Conservation (phyloP, 257 asterid genomes). For the Rubia yunnanensis region DNA sequence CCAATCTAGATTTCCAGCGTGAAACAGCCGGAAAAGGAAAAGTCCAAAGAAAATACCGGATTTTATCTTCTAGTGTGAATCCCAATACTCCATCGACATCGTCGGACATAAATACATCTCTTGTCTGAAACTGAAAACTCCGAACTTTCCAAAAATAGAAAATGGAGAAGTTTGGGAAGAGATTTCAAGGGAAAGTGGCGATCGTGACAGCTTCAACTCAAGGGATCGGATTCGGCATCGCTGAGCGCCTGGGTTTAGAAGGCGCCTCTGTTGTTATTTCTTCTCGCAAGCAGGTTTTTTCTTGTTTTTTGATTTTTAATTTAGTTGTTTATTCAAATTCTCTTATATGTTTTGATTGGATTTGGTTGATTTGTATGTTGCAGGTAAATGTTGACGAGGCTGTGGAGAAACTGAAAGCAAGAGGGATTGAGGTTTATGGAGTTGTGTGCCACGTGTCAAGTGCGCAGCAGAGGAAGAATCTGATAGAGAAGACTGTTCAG, state of each 20-base stretch:
- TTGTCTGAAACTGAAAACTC: background rate
- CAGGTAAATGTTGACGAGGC: constrained; percentile 90
- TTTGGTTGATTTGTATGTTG: constrained; percentile 3
- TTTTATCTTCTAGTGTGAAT: constrained; percentile 1
- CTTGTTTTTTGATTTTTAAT: background rate
- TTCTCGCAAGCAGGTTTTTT: constrained; percentile 66
- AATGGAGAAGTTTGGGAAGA: constrained; percentile 35
- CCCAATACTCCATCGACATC: background rate
- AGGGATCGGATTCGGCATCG: constrained; percentile 85
- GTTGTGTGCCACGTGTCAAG: constrained; percentile 79
- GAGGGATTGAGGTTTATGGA: constrained; percentile 64
- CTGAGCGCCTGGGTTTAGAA: constrained; percentile 80
- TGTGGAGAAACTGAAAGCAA: constrained; percentile 44
- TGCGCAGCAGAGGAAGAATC: constrained; percentile 68
- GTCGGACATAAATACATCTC: background rate
- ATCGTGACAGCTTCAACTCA: constrained; percentile 93
- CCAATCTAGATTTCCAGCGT: background rate
- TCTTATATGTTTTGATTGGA: background rate
- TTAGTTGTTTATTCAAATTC: background rate
- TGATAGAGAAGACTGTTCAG: constrained; percentile 61
- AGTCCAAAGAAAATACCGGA: background rate
- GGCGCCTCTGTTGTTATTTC: constrained; percentile 93
- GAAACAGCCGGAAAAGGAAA: background rate
- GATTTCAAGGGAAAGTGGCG: constrained; percentile 75
- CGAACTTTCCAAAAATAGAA: background rate